Percentiles rank a stretch among this genome's conserved stretches.
Conservation (phyloP, 2,329 filamentous ascomycete species). For the Monosporascus sp. region DNA sequence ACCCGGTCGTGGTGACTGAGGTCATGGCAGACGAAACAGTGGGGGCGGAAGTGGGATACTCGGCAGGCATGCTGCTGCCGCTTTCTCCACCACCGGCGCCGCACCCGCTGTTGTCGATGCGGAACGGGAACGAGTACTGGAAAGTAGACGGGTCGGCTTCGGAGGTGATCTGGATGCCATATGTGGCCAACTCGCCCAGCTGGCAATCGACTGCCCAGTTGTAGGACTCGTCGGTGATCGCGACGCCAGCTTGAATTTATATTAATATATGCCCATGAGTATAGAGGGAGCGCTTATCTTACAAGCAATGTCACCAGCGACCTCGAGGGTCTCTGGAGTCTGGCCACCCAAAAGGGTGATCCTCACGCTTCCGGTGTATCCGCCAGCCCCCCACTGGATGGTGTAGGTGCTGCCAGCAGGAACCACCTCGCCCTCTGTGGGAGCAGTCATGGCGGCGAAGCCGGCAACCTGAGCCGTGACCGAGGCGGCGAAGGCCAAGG, state of each 20-base stretch:
- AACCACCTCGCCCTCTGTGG: constrained; percentile 37
- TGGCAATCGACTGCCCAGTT: constrained; percentile 43
- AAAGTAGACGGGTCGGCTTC: constrained; percentile 42
- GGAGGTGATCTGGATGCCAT: constrained; percentile 52
- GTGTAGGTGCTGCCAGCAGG: constrained; percentile 42
- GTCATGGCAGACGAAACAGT: too few species aligned
- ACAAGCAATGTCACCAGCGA: constrained; percentile 42
- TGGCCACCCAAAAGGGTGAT: constrained; percentile 52
- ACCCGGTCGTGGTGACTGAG: too few species aligned
- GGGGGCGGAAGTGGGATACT: too few species aligned
- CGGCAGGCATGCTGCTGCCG: not conserved
- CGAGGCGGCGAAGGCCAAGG: constrained; percentile 46
- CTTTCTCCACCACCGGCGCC: not conserved
- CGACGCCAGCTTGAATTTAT: constrained; percentile 35
- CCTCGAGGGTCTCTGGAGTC: constrained; percentile 34
- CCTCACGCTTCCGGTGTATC: constrained; percentile 39
- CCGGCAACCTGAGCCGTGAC: constrained; percentile 48
- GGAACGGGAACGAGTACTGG: constrained; percentile 61
- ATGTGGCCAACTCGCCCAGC: constrained; percentile 41
- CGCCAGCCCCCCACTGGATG: constrained; percentile 44
- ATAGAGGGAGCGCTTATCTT: constrained; percentile 28
- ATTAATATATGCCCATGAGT: constrained; percentile 8
- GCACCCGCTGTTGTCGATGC: constrained; percentile 34
- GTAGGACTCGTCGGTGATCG: constrained; percentile 40
- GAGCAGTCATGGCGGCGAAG: constrained; percentile 50